Evolutionary conservation across 2,329 filamentous ascomycete genomes (phyloP).

Genomic region (Xylariaceae sp.): DNA sequence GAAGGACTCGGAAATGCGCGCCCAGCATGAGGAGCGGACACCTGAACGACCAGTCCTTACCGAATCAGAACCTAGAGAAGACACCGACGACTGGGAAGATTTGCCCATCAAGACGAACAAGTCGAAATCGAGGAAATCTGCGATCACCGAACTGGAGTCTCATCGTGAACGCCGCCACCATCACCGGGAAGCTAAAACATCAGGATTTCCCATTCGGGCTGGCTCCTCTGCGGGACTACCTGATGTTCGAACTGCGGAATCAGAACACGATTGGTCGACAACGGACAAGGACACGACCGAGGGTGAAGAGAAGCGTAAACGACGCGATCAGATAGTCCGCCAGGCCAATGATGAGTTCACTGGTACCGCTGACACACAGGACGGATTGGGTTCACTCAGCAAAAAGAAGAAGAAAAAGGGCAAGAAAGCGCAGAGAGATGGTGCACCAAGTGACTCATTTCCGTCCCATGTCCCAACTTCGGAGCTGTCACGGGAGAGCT

Average conservation of each 20-base stretch:
- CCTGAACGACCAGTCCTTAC: conserved; percentile 15
- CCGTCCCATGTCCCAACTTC: conserved; percentile 9
- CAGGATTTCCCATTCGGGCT: conserved; percentile 11
- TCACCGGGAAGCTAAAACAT: too few relatives aligned
- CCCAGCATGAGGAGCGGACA: conserved; percentile 22
- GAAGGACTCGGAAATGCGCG: conserved; percentile 32
- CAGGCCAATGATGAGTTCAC: conserved; percentile 13
- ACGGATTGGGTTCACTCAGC: too few relatives aligned
- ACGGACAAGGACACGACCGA: conserved; percentile 9
- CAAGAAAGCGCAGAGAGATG: conserved; percentile 31
- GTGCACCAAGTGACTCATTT: conserved; percentile 16
- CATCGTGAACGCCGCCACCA: too few relatives aligned
- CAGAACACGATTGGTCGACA: conserved; percentile 12
- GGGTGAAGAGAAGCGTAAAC: conserved; percentile 5
- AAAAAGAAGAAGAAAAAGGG: conserved; percentile 45
- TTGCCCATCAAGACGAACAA: conserved; percentile 22
- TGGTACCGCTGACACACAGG: too few relatives aligned
- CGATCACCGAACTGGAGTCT: conserved; percentile 23
- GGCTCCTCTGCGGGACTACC: conserved; percentile 14
- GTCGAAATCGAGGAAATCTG: conserved; percentile 24
- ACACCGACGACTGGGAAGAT: conserved; percentile 24
- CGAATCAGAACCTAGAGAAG: conserved; percentile 17
- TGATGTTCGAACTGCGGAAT: conserved; percentile 5
- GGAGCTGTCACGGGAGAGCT: conserved; percentile 20
- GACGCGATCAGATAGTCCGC: too few relatives aligned